phyloP scores from a whole-genome alignment of 805 yeast genomes.

The Blastobotrys muscicola region DNA sequence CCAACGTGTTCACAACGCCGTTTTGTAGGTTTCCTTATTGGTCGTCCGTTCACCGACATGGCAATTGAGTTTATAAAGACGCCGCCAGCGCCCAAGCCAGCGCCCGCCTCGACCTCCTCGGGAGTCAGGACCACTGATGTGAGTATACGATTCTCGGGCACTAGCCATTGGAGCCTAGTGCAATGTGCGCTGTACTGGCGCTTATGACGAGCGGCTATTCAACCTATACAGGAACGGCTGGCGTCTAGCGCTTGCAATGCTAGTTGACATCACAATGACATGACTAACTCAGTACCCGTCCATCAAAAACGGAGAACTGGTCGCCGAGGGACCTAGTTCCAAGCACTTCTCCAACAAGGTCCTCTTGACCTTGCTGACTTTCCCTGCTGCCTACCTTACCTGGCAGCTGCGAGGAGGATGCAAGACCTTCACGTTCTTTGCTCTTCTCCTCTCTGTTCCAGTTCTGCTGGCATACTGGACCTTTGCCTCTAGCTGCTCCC shows the following conservation, averaged over 20 bases:
- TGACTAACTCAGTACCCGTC: conserved; percentile 42
- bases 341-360: conserved; percentile 59
- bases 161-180: too few species aligned
- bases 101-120: conserved; percentile 33
- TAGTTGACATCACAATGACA: background rate
- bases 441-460: conserved; percentile 50
- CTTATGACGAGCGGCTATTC: too few species aligned
- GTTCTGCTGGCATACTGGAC: conserved; percentile 80
- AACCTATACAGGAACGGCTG: too few species aligned
- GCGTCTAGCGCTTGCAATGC: too few species aligned
- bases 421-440: conserved; percentile 55
- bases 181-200: too few species aligned
- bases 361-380: conserved; percentile 39
- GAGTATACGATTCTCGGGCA: too few species aligned
- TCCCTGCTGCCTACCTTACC: conserved; percentile 54
- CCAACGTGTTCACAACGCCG: too few species aligned
- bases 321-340: conserved; percentile 88
- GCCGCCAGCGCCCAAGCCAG: conserved; percentile 40
- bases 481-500: conserved; percentile 62
- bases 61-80: conserved; percentile 48
- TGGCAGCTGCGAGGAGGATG: conserved; percentile 58
- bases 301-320: conserved; percentile 76
- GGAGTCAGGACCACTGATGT: conserved; percentile 45
- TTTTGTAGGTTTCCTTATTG: background rate
- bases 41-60: background rate